A percentile compares a stretch with the other conserved stretches of the same genome.
These are phyloP conservation scores for Amborella trichopoda DNA, from an alignment of 164 flowering plant genomes.

Conservation along the genomic window DNA sequence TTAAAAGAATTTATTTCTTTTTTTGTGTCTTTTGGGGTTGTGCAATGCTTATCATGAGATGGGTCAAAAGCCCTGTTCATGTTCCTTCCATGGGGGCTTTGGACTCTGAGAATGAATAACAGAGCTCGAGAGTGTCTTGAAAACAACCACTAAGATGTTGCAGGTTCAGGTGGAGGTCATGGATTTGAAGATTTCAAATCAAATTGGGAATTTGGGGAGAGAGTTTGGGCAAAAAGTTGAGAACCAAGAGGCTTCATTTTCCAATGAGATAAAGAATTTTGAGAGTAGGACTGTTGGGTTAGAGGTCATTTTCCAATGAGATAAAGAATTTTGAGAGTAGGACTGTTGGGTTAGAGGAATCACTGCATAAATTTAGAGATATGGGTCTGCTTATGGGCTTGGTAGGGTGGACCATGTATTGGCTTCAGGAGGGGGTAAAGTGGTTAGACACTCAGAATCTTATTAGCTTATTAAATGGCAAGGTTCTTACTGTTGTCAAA, in stretches of 20 bases:
- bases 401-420: slow-evolving; percentile 71
- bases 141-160: slow-evolving; percentile 47
- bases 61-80: too few species aligned
- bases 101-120: slow-evolving; percentile 49
- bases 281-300: slow-evolving; percentile 18
- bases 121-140: slow-evolving; percentile 41
- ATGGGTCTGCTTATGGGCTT: slow-evolving; percentile 40
- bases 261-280: too few species aligned
- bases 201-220: slow-evolving; percentile 15
- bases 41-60: too few species aligned
- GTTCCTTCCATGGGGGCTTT: slow-evolving; percentile 12
- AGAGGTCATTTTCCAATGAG: too few species aligned
- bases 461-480: too few species aligned
- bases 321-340: too few species aligned
- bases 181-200: slow-evolving; percentile 20
- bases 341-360: too few species aligned
- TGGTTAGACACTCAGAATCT: too few species aligned
- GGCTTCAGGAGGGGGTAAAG: too few species aligned
- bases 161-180: slow-evolving; percentile 59
- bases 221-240: slow-evolving; percentile 21
- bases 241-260: slow-evolving; percentile 4
- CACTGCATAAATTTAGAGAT: slow-evolving; percentile 18
- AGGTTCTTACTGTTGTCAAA: too few species aligned
- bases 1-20: too few species aligned
- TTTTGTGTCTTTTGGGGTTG: too few species aligned